Conservation (phyloP, 306 rosid genomes). For the Rubus parviflorus region DNA sequence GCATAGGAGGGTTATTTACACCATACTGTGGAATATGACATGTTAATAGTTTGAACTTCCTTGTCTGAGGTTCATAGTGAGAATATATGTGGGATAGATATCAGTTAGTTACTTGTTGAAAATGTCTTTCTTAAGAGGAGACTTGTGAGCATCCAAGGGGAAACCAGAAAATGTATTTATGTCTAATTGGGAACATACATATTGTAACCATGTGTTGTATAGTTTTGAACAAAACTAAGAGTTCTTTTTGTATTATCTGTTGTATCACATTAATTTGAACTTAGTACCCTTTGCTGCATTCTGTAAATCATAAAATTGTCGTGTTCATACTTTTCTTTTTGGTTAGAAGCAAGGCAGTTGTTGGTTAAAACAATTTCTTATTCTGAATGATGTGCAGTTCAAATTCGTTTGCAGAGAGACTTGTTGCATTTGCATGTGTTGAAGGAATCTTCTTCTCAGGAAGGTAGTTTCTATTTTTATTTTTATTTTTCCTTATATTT, state of each 20-base stretch:
- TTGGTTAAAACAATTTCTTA: conserved; percentile 24
- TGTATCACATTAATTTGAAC: conserved; percentile 2
- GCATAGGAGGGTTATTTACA: not conserved
- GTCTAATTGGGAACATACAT: not conserved
- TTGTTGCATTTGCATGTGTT: conserved; percentile 85
- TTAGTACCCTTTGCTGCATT: not conserved
- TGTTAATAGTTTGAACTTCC: not conserved
- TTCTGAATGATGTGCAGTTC: conserved; percentile 58
- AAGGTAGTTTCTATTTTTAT: conserved; percentile 49
- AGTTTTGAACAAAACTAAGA: not conserved
- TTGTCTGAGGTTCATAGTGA: not conserved
- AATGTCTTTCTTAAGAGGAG: not conserved
- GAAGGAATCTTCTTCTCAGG: conserved; percentile 97
- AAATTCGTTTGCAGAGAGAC: conserved; percentile 73
- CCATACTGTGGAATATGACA: not conserved
- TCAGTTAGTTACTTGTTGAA: not conserved
- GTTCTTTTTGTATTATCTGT: not conserved
- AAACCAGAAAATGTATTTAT: not conserved
- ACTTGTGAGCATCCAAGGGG: not conserved
- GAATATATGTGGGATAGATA: not conserved
- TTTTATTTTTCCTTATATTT: not conserved
- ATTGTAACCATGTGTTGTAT: not conserved
- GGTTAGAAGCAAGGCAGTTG: not conserved
- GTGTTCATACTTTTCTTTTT: not conserved
- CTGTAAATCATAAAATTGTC: not conserved